A percentile compares a stretch with the other conserved stretches of the same genome.
These are phyloP conservation scores for Suhomyces yuchorum DNA, from an alignment of 1,139 yeast species.

Conservation along the genomic window DNA sequence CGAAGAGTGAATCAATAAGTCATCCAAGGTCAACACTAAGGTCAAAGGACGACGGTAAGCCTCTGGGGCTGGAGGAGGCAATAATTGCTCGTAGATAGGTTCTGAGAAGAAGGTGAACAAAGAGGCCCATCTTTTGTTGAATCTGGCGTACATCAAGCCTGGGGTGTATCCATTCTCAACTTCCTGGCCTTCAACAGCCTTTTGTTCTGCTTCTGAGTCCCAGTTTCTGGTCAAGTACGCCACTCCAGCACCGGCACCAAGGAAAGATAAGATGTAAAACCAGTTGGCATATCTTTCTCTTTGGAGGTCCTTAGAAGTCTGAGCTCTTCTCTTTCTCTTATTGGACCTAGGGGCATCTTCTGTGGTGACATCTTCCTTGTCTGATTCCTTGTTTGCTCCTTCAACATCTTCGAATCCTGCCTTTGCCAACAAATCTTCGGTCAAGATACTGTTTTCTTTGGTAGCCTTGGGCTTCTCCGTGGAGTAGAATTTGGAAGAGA, in stretches of 20 bases:
- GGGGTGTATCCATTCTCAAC: conserved; percentile 73
- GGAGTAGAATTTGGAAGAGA: conserved; percentile 20
- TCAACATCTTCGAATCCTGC: conserved; percentile 69
- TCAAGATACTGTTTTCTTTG: conserved; percentile 57
- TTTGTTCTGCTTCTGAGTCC: conserved; percentile 76
- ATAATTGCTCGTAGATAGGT: conserved; percentile 88
- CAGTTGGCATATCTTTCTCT: conserved; percentile 68
- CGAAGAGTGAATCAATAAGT: conserved; percentile 82
- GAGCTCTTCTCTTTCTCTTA: conserved; percentile 54
- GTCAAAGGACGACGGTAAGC: conserved; percentile 94
- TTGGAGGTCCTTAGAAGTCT: conserved; percentile 62
- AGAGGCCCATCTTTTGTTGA: conserved; percentile 69
- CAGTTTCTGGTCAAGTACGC: conserved; percentile 84
- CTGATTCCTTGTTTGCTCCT: background rate
- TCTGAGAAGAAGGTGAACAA: conserved; percentile 86
- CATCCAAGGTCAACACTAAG: conserved; percentile 85
- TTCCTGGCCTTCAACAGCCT: conserved; percentile 47
- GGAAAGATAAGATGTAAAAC: conserved; percentile 65
- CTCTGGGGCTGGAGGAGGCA: conserved; percentile 86
- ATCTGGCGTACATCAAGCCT: conserved; percentile 64
- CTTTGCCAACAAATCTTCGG: conserved; percentile 78
- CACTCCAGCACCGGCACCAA: conserved; percentile 61
- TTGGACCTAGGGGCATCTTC: conserved; percentile 15
- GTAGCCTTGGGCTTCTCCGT: conserved; percentile 23
- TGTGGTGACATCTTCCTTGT: conserved; percentile 9